Evolutionary conservation across 2,329 filamentous ascomycete species (phyloP), one percentile per base, ranked within the genome.

Genomic region (Kalmusia sp.): DNA sequence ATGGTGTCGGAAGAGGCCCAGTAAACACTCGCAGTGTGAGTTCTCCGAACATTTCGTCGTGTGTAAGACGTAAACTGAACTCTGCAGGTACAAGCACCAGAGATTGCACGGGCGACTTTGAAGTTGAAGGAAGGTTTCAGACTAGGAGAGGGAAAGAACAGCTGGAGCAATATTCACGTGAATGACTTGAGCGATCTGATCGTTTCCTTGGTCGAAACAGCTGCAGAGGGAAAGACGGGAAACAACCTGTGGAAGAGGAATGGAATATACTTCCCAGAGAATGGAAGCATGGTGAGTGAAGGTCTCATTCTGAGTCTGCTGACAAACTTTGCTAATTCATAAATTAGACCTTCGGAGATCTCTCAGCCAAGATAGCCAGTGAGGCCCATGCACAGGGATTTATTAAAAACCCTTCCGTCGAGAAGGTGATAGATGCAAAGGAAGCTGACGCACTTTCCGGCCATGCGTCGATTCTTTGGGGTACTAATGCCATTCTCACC

Each of bases 251-350:
- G 88, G 79, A 85, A 85, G 1, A 68, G 70, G 0, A 69, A 81
- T 22, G 86, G 77, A 8, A 90, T 90, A 54, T 90, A 85, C 74
- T 84, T 91, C 54, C 78, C 81, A 9, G 84, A 87, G 67, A 82
- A 82, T 62, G 87, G 84, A 2, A 72, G 80, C n/a, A 45, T 56
- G 49, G 53, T 56, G 46, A 43, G 51, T 9, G 21, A 11, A n/a
- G 3, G 6, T 17, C 11, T 31, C 7, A 4, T 12, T 12, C 4
- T 6, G 14, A 21, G 1, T 38, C 7, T 14, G 15, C 8, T n/a
- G 3, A 24, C 11, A 21, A 21, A 12, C 11, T n/a, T 22, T 22
- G 19, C 33, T 39, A 9, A 49, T 8, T 5, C 3, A 37, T 21
- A 19, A n/a, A 4, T 31, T 22, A 63, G 58, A 44, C 46, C 4